These are phyloP conservation scores for Talaromyces sp. DNA, from an alignment of 2,329 filamentous ascomycete species.

Conservation along the genomic window DNA sequence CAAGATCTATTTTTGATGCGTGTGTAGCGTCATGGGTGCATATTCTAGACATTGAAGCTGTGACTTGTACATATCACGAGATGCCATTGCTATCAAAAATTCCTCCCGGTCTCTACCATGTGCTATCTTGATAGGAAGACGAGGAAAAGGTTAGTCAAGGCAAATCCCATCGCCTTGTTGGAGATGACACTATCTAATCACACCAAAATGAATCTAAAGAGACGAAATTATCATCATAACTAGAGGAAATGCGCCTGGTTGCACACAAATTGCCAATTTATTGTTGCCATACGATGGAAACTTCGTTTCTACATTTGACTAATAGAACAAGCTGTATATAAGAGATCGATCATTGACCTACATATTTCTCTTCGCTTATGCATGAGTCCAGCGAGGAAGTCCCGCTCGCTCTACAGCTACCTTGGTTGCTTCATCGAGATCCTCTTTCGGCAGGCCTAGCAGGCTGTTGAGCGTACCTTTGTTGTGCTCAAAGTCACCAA, in stretches of 20 bases:
- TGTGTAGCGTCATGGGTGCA: background rate
- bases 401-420: background rate
- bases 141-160: too few species aligned
- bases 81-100: background rate
- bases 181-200: too few species aligned
- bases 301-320: too few species aligned
- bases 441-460: constrained; percentile 4
- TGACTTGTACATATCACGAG: background rate
- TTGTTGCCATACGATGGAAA: too few species aligned
- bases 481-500: constrained; percentile 12
- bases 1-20: background rate
- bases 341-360: background rate
- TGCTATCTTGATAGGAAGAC: too few species aligned
- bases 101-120: background rate
- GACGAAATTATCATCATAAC: too few species aligned
- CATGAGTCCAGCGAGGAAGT: background rate
- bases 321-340: background rate
- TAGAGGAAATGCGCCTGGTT: too few species aligned
- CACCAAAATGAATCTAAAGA: too few species aligned
- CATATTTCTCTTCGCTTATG: background rate
- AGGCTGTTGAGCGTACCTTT: background rate
- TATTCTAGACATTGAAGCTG: background rate
- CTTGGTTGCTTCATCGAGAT: constrained; percentile 8
- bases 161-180: too few species aligned
- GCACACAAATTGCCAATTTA: too few species aligned